A percentile compares a stretch with the other conserved stretches of the same genome.
Evolutionary conservation across 176 grass and related monocot genomes (phyloP).

Genomic region (bread wheat (Triticum aestivum)): IWGSC_CS_RefSeq_v2.1 NC_057806.1:145622097-145622596

Average conservation of each 20-base stretch:
- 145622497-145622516: constrained; percentile 10
- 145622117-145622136: background rate
- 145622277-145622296: background rate
- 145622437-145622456: background rate
- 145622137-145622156: background rate
- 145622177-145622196: constrained; percentile 41
- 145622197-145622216: constrained; percentile 24
- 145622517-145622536: background rate
- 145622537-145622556: background rate
- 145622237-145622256: background rate
- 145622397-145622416: background rate
- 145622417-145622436: constrained; percentile 22
- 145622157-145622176: constrained; percentile 11
- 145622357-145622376: background rate
- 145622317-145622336: background rate
- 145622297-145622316: background rate
- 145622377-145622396: background rate
- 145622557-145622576: background rate
- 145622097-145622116: background rate
- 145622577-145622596: constrained; percentile 19
- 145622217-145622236: constrained; percentile 41
- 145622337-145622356: background rate
- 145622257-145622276: background rate
- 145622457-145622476: background rate
- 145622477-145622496: constrained; percentile 14